Base-by-base conservation (phyloP, 2,329 filamentous ascomycete species). In the Thermoascus crustaceus region DNA sequence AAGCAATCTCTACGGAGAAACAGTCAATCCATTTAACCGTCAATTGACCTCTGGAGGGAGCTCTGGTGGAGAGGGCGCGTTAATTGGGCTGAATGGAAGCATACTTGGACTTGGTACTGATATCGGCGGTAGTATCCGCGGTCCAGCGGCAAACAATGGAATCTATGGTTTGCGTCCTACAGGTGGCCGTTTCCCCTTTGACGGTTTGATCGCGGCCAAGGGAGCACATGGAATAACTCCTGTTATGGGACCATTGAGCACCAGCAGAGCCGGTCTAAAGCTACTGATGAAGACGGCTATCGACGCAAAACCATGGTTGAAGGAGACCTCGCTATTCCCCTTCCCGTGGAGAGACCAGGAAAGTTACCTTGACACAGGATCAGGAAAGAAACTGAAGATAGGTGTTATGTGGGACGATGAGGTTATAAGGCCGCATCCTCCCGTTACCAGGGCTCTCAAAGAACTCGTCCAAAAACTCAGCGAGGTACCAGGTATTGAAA, bases 391-490 rank as follows among this genome's bases (percentile, higher is more conserved):
- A 37, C 56, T 80, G 17, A 69, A 63, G 34, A 60, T 82, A 34
- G 76, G 64, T 5, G 66, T 82, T 16, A 60, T 80, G 49, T 74
- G 69, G 66, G 59, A 76, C 49, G 78, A 82, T 49, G 71, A 67
- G 8, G 64, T 80, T 27, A 76, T 80, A 2, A 62, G 54, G 3
- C 78, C 78, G 0, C 80, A 80, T 27, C 77, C 79, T 4, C 78
- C 79, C 0, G 68, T 82, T 3, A 55, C 64, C 0, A 66, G 77
- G 4, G 78, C 75, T 2, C 53, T 83, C 7, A 52, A 58, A 3
- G 50, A 59, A 3, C 56, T 72, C 0, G 64, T 62, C 1, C 54
- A 17, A 10, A 33, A 31, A 21, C 37, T 42, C 11, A 42, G 25
- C 22, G 25, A 32, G 19, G 33, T 39, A 3, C 30, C 41, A 8